Conservation (phyloP, 1,139 yeast genomes). For the Hyphopichia buzzinii region DNA sequence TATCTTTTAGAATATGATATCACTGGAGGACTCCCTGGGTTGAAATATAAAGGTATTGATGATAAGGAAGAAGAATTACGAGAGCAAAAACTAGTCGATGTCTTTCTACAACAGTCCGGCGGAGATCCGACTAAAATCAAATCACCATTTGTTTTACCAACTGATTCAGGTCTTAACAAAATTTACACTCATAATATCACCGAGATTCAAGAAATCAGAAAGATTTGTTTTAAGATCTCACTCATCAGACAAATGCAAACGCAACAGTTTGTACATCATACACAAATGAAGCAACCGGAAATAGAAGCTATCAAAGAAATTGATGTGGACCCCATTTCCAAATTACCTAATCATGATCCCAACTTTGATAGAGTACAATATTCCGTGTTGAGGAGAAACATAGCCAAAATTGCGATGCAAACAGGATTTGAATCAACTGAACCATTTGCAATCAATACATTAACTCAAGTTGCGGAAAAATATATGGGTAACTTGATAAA, state of each 20-base stretch:
- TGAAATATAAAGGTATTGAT: slow-evolving; percentile 51
- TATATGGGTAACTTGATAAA: slow-evolving; percentile 73
- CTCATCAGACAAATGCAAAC: slow-evolving; percentile 90
- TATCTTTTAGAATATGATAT: slow-evolving; percentile 83
- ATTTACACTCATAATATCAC: slow-evolving; percentile 64
- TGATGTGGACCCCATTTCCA: slow-evolving; percentile 79
- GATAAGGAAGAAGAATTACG: slow-evolving; percentile 43
- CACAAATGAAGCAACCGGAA: slow-evolving; percentile 71
- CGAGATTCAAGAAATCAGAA: slow-evolving; percentile 84
- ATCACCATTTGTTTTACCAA: slow-evolving; percentile 33
- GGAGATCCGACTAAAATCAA: slow-evolving; percentile 26
- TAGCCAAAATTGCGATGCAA: slow-evolving; percentile 84
- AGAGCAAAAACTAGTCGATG: slow-evolving; percentile 50
- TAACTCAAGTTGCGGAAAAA: slow-evolving; percentile 81
- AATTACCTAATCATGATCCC: slow-evolving; percentile 64
- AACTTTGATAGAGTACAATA: slow-evolving; percentile 58
- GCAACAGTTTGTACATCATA: slow-evolving; percentile 69
- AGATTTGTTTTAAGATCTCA: slow-evolving; percentile 84
- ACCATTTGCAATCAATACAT: slow-evolving; percentile 70
- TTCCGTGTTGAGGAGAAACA: slow-evolving; percentile 64
- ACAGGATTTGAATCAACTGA: slow-evolving; percentile 90
- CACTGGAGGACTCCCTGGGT: slow-evolving; percentile 73
- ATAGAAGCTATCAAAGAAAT: slow-evolving; percentile 59
- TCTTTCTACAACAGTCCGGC: slow-evolving; percentile 28
- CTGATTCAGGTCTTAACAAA: slow-evolving; percentile 57